Evolutionary conservation across 495 filamentous ascomycete genomes (phyloP).

Genomic region (Eremomyces bilateralis): DNA sequence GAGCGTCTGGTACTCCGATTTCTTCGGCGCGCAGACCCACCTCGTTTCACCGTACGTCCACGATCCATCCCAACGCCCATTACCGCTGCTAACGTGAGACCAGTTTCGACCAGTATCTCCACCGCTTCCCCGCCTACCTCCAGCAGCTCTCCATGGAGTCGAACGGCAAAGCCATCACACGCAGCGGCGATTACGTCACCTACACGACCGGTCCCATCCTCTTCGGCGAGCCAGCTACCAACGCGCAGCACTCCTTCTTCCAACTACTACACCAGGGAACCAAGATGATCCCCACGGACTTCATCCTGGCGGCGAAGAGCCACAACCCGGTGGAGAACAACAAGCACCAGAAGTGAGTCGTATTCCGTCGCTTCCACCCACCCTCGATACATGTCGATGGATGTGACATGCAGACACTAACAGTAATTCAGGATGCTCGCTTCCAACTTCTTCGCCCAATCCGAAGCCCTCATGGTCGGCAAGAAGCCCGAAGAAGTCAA

Average conservation of each 20-base stretch:
- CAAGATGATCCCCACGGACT: slow-evolving; percentile 95
- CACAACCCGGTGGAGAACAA: slow-evolving; percentile 88
- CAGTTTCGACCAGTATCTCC: slow-evolving; percentile 93
- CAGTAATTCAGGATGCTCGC: slow-evolving; percentile 55
- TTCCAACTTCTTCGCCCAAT: slow-evolving; percentile 94
- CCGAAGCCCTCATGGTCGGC: slow-evolving; percentile 95
- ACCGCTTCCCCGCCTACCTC: slow-evolving; percentile 96
- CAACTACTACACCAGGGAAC: slow-evolving; percentile 97
- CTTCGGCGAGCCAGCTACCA: slow-evolving; percentile 96
- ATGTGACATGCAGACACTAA: slow-evolving; percentile 1
- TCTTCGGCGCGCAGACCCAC: slow-evolving; percentile 94
- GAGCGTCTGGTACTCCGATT: slow-evolving; percentile 97
- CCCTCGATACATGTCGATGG: background rate
- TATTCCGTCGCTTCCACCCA: no score
- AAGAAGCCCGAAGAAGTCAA: slow-evolving; percentile 83
- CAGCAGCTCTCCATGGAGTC: slow-evolving; percentile 99
- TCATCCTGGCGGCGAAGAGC: slow-evolving; percentile 84
- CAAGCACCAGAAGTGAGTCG: slow-evolving; percentile 66
- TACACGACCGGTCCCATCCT: slow-evolving; percentile 91
- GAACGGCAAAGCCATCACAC: slow-evolving; percentile 94
- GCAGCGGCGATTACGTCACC: slow-evolving; percentile 73
- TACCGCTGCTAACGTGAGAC: no score
- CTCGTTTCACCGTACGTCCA: slow-evolving; percentile 61
- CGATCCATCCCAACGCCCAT: no score
- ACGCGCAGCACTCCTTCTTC: slow-evolving; percentile 99